Percentiles rank a stretch among this genome's conserved stretches.
Conservation (phyloP, 2,329 filamentous ascomycete species). For the Xylaria sp. region DNA sequence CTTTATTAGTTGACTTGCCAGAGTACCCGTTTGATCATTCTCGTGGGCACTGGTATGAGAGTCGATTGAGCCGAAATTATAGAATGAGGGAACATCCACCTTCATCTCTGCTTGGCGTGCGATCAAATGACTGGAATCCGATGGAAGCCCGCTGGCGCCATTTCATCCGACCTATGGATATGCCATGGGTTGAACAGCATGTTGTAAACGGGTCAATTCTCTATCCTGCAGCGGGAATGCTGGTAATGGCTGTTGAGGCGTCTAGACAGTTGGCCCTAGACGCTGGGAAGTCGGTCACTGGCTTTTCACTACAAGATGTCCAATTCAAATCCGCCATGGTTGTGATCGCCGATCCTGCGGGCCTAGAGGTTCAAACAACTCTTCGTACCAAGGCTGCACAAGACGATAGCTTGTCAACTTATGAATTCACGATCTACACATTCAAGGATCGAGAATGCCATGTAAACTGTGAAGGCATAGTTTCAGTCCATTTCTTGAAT, state of each 20-base stretch:
- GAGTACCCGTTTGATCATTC: slow-evolving; percentile 50
- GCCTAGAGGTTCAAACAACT: slow-evolving; percentile 25
- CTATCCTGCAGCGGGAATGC: slow-evolving; percentile 42
- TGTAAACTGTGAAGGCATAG: slow-evolving; percentile 21
- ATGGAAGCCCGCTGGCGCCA: slow-evolving; percentile 48
- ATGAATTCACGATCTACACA: slow-evolving; percentile 17
- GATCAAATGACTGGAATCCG: slow-evolving; percentile 29
- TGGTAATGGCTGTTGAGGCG: slow-evolving; percentile 43
- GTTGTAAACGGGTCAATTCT: slow-evolving; percentile 40
- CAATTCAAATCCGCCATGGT: slow-evolving; percentile 16
- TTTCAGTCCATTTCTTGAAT: slow-evolving; percentile 4
- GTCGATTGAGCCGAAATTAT: slow-evolving; percentile 35
- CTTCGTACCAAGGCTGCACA: neutral
- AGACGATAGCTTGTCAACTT: neutral
- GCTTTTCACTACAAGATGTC: slow-evolving; percentile 18
- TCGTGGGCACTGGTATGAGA: slow-evolving; percentile 45
- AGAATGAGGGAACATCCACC: slow-evolving; percentile 34
- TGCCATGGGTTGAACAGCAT: slow-evolving; percentile 53
- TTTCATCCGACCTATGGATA: slow-evolving; percentile 45
- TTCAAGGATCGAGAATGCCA: neutral
- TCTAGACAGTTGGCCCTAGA: slow-evolving; percentile 15
- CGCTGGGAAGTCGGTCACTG: neutral
- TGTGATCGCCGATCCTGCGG: neutral
- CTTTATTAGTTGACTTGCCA: slow-evolving; percentile 42
- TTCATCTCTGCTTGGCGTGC: slow-evolving; percentile 38